Evolutionary conservation across 1,139 yeast species (phyloP), one percentile per base, ranked within the genome.

Genomic region (Yamadazyma jaroonii): DNA sequence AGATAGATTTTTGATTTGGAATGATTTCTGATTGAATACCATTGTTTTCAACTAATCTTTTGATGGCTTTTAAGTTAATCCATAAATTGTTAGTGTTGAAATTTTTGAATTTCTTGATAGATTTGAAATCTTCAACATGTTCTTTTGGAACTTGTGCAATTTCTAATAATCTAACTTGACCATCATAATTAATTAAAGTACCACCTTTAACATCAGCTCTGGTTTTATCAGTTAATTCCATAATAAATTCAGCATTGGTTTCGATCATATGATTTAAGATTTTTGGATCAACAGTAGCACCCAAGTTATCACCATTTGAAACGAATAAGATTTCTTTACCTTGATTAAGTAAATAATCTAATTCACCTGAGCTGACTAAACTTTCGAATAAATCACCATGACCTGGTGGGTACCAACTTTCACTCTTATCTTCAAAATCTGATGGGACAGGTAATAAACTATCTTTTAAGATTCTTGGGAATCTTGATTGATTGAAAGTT

Each of bases 201-300:
- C 98, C 98, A 73, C 98, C 98, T 72, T 92, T 92, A 57, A 92
- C 98, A 64, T 92, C 98, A 34, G 98, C 98, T 67, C 98, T 84
- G 39, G 98, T 92, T 74, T 92, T 92, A 69, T 92, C 96, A 42
- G 98, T 94, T 63, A 92, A 79, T 70, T 92, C 98, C 98, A 92
- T 92, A 55, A 92, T 83, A 64, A 90, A 92, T 70, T 94, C 97
- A 40, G 96, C 81, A 38, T 84, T 84, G 33, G 95, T 79, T 56
- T 86, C 95, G 48, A 88, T 67, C 96, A 92, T 90, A 72, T 92
- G 97, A 62, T 84, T 81, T 59, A 92, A 76, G 50, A 92, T 87
- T 64, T 84, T 82, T 56, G 88, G 74, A 62, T 94, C 97, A 39
- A 92, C 98, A 28, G 97, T 95, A 36, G 98, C 98, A 57, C 98